Evolutionary conservation across 768 basidiomycete genomes (phyloP).

Genomic region (Gymnopilus junonius): DNA sequence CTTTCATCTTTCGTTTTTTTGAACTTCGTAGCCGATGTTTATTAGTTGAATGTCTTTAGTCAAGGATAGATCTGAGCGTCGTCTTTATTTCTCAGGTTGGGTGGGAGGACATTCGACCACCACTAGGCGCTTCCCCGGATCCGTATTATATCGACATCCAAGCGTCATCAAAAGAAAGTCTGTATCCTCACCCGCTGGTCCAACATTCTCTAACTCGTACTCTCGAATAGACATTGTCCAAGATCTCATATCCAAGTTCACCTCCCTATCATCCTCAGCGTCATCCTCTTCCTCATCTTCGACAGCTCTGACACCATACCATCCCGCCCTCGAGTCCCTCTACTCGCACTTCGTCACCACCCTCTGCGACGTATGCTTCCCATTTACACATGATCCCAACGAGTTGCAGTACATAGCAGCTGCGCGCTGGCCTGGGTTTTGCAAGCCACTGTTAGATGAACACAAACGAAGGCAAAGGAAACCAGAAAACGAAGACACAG

Average conservation of each 20-base stretch:
- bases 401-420: slow-evolving; percentile 80
- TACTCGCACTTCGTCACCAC: slow-evolving; percentile 67
- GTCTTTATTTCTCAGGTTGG: slow-evolving; percentile 66
- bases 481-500: slow-evolving; percentile 30
- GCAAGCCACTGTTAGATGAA: slow-evolving; percentile 67
- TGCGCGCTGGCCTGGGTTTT: slow-evolving; percentile 82
- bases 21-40: not conserved
- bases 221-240: slow-evolving; percentile 32
- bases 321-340: slow-evolving; percentile 58
- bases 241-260: slow-evolving; percentile 45
- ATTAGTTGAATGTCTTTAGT: slow-evolving; percentile 37
- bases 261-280: slow-evolving; percentile 12
- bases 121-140: slow-evolving; percentile 70
- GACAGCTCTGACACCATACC: slow-evolving; percentile 45
- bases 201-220: not conserved
- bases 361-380: slow-evolving; percentile 62
- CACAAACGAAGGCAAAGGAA: slow-evolving; percentile 21
- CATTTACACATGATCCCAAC: slow-evolving; percentile 66
- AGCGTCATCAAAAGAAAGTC: slow-evolving; percentile 61
- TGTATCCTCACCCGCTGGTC: slow-evolving; percentile 14
- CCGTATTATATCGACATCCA: slow-evolving; percentile 69
- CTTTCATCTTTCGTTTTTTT: not conserved
- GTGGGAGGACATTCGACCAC: slow-evolving; percentile 77
- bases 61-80: slow-evolving; percentile 59
- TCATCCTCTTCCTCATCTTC: not conserved